Base-by-base conservation (phyloP, 1,284 basidiomycete species). In the Rhodotorula sp. region DNA sequence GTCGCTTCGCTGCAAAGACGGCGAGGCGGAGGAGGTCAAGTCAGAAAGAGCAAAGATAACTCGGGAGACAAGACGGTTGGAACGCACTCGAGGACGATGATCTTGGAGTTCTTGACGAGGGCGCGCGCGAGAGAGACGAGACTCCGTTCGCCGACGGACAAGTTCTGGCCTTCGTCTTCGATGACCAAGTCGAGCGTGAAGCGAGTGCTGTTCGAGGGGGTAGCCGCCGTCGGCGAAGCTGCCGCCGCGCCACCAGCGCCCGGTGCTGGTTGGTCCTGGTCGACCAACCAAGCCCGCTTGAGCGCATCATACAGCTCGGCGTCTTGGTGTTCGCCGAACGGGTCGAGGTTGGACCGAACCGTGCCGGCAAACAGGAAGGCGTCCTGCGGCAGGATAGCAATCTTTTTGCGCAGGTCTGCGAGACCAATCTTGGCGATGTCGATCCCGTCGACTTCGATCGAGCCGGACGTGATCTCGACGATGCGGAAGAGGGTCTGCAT, bases 311-410 rank as follows among this genome's bases (percentile, higher is more conserved):
- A 76, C 20, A 82, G 68, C 6, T 61, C 62, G 29, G 67, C 60
- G 34, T 79, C 75, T 47, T 72, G 89, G 78, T 90, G 86, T 56
- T 75, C 64, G 66, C 85, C 87, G 81, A 96, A 90, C 0, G 90
- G 90, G 80, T 91, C 89, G 39, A 91, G 82, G 74, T 89, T 90
- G 23, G 86, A 68, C 65, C 73, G 57, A 8, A 90, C 82, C 3
- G 88, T 88, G 2, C 87, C 86, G 80, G 86, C 83, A 80, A 91
- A 90, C 63, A 89, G 78, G 3, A 85, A 77, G 0, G 86, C 87
- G 76, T 97, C 94, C 81, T 97, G 93, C 15, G 93, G 93, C 72
- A 97, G 95, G 78, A 97, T 79, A 26, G 83, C 82, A 29, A 86
- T 80, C 43, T 80, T 80, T 23, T 80, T 80, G 58, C 85, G 80